Evolutionary conservation across 768 basidiomycete genomes (phyloP).

Genomic region (Amanita subjunquillea): DNA sequence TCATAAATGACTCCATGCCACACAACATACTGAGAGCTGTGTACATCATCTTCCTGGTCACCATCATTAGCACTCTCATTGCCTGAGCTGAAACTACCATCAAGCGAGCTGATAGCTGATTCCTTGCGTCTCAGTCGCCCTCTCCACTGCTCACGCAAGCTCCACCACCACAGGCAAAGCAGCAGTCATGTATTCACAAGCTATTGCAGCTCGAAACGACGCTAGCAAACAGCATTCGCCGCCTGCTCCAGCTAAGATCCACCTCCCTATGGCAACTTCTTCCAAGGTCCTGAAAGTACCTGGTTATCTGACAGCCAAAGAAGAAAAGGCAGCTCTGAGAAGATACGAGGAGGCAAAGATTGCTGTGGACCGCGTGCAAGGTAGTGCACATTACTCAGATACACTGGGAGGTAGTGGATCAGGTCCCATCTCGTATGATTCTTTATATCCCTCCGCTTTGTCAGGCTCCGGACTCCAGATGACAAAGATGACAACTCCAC

Average conservation of each 20-base stretch:
- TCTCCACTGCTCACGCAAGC: slow-evolving; percentile 7
- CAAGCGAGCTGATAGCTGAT: too few relatives aligned
- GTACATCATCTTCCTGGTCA: too few relatives aligned
- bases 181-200: slow-evolving; percentile 20
- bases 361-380: slow-evolving; percentile 57
- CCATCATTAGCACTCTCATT: too few relatives aligned
- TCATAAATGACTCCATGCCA: too few relatives aligned
- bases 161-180: slow-evolving; percentile 8
- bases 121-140: too few relatives aligned
- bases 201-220: slow-evolving; percentile 20
- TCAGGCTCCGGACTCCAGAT: slow-evolving; percentile 16
- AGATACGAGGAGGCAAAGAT: slow-evolving; percentile 63
- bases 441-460: slow-evolving; percentile 38
- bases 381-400: slow-evolving; percentile 16
- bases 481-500: too few relatives aligned
- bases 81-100: too few relatives aligned
- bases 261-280: neutral
- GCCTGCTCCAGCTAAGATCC: neutral
- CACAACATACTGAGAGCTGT: too few relatives aligned
- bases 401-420: slow-evolving; percentile 11
- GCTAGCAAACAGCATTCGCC: slow-evolving; percentile 12
- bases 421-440: slow-evolving; percentile 52
- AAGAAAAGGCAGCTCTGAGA: slow-evolving; percentile 64
- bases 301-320: slow-evolving; percentile 51
- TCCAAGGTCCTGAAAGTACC: slow-evolving; percentile 16